Percentiles rank a stretch among this genome's conserved stretches.
These are phyloP conservation scores for Paracoccidioides brasiliensis DNA, from an alignment of 2,329 filamentous ascomycete species.

Conservation along the genomic window DNA sequence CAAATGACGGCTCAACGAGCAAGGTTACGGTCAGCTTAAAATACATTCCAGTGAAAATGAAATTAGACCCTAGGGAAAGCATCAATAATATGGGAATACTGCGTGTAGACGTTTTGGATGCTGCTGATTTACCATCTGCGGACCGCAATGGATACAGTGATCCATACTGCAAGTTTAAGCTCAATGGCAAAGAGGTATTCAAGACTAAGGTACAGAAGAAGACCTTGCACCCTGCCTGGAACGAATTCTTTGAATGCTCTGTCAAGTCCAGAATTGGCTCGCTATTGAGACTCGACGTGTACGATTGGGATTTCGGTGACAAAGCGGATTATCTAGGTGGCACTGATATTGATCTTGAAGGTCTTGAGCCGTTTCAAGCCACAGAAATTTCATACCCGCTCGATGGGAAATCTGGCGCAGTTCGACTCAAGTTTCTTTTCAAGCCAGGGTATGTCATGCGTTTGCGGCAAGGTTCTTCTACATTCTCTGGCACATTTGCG, in stretches of 20 bases:
- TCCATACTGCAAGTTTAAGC: constrained; percentile 86
- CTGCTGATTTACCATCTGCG: constrained; percentile 73
- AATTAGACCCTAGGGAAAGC: constrained; percentile 83
- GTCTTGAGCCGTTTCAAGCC: constrained; percentile 72
- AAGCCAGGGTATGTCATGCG: constrained; percentile 83
- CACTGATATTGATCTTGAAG: constrained; percentile 59
- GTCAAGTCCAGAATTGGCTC: constrained; percentile 74
- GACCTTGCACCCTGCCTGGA: constrained; percentile 88
- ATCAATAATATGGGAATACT: constrained; percentile 98
- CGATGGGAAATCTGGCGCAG: constrained; percentile 76
- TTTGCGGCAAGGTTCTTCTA: constrained; percentile 76
- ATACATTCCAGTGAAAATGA: constrained; percentile 89
- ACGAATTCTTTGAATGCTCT: constrained; percentile 80
- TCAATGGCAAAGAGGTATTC: constrained; percentile 80
- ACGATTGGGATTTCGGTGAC: constrained; percentile 94
- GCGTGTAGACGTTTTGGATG: constrained; percentile 85
- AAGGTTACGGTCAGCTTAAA: constrained; percentile 85
- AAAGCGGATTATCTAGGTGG: constrained; percentile 83
- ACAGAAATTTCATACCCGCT: constrained; percentile 62
- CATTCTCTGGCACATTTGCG: constrained; percentile 82
- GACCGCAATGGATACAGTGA: constrained; percentile 96
- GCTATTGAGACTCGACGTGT: constrained; percentile 70
- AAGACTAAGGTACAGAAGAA: constrained; percentile 97
- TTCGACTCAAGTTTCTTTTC: constrained; percentile 79
- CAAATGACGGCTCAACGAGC: constrained; percentile 60